A percentile compares a stretch with the other conserved stretches of the same genome.
Evolutionary conservation across 2,329 filamentous ascomycete genomes (phyloP).

Genomic region (Ambrosiella beaveri): DNA sequence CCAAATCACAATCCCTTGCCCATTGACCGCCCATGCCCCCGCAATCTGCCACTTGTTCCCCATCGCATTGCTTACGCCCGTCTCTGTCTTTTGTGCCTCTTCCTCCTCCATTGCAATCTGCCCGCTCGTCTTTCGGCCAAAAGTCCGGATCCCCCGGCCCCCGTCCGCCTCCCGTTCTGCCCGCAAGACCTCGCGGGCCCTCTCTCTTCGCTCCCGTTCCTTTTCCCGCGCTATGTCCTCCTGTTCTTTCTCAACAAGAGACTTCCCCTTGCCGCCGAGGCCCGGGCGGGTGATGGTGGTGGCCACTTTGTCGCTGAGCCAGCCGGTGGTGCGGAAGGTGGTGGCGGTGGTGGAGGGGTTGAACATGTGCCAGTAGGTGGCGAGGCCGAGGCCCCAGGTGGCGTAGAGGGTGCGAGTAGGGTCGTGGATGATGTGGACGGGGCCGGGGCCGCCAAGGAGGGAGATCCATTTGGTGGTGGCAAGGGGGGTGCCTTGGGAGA

Average conservation of each 20-base stretch:
- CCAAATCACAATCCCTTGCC: conserved; percentile 32
- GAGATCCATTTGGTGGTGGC: conserved; percentile 41
- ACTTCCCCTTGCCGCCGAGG: conserved; percentile 4
- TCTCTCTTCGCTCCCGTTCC: not conserved
- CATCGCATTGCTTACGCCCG: conserved; percentile 28
- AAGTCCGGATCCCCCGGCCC: not conserved
- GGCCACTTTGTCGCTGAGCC: conserved; percentile 35
- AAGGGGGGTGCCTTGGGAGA: conserved; percentile 39
- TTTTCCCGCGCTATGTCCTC: not conserved
- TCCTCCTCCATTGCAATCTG: conserved; percentile 15
- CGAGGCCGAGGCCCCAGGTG: conserved; percentile 39
- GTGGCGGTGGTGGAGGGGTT: conserved; percentile 29
- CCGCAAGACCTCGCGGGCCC: not conserved
- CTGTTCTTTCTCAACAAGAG: conserved; percentile 3
- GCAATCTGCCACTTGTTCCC: conserved; percentile 41
- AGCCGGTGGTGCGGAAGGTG: conserved; percentile 35
- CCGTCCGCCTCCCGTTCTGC: not conserved
- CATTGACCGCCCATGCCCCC: conserved; percentile 34
- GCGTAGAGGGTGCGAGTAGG: conserved; percentile 39
- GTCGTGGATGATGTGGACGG: conserved; percentile 37
- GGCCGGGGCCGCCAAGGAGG: conserved; percentile 39
- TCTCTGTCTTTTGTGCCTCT: conserved; percentile 12
- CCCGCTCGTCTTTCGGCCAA: conserved; percentile 15
- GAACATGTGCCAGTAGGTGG: conserved; percentile 33
- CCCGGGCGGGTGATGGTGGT: conserved; percentile 21